Conservation (phyloP, 768 basidiomycete species). For the Mycena rebaudengoi region DNA sequence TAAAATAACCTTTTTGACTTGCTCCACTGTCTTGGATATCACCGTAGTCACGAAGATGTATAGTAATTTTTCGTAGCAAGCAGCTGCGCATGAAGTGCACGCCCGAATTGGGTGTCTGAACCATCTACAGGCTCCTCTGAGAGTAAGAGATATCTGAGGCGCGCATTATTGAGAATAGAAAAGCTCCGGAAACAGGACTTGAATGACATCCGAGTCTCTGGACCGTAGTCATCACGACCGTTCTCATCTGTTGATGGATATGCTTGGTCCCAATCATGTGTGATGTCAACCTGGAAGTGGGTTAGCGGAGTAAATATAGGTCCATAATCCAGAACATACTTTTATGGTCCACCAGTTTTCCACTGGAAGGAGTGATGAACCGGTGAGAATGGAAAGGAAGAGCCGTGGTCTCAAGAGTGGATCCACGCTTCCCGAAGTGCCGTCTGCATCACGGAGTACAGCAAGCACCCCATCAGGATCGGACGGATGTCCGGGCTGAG, state of each 20-base stretch:
- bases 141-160: not conserved
- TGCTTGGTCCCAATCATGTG: not conserved
- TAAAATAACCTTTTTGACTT: not conserved
- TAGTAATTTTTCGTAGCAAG: not conserved
- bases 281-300: not conserved
- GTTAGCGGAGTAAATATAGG: not conserved
- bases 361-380: not conserved
- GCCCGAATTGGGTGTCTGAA: not conserved
- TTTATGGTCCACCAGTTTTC: not conserved
- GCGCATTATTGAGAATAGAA: slow-evolving; percentile 2
- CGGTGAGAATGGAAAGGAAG: slow-evolving; percentile 5
- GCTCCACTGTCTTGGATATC: not conserved
- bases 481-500: not conserved
- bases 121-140: not conserved
- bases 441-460: not conserved
- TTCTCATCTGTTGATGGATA: not conserved
- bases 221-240: not conserved
- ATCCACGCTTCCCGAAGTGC: not conserved
- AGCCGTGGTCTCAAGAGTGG: not conserved
- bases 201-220: not conserved
- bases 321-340: not conserved
- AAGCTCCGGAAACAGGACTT: slow-evolving; percentile 1
- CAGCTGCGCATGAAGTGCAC: not conserved
- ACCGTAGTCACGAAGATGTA: not conserved
- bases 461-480: not conserved